phyloP scores from a whole-genome alignment of 306 rosid species.

The Cicer bijugum region DNA sequence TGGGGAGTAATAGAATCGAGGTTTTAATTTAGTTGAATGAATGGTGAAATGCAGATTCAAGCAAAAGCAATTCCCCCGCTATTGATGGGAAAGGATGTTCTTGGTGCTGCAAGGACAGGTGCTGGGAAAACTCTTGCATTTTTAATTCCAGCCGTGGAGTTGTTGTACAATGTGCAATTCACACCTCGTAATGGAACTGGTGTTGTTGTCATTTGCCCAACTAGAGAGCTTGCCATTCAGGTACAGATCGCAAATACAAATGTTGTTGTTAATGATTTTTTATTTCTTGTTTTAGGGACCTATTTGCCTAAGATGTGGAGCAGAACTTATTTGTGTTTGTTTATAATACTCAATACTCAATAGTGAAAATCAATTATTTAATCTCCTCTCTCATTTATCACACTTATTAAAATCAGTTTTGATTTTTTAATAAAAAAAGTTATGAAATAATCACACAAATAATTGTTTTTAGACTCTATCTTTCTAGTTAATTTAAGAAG shows the following conservation, averaged over 20 bases:
- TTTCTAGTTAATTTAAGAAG: too few relatives aligned
- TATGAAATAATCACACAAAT: too few relatives aligned
- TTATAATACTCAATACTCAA: too few relatives aligned
- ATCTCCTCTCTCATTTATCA: too few relatives aligned
- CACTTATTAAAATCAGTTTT: too few relatives aligned
- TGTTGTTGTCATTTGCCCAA: slow-evolving; percentile 86
- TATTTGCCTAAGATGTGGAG: too few relatives aligned
- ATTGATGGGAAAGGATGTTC: slow-evolving; percentile 75
- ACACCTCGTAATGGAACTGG: slow-evolving; percentile 82
- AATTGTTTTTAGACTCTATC: too few relatives aligned
- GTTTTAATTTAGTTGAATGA: neutral
- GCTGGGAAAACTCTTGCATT: slow-evolving; percentile 97
- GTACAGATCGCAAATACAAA: slow-evolving; percentile 40
- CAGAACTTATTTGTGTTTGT: too few relatives aligned
- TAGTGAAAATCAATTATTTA: too few relatives aligned
- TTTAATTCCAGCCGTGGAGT: slow-evolving; percentile 86
- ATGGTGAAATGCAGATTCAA: slow-evolving; percentile 73
- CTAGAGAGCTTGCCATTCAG: slow-evolving; percentile 97
- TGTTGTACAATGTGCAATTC: slow-evolving; percentile 59
- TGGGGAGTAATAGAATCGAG: neutral
- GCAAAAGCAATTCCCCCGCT: slow-evolving; percentile 73
- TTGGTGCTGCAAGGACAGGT: slow-evolving; percentile 98
- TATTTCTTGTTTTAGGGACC: neutral
- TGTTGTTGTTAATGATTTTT: neutral
- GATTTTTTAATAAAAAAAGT: too few relatives aligned